Base-by-base conservation (phyloP, 2,329 filamentous ascomycete species). In the Aspergillus sclerotialis region DNA sequence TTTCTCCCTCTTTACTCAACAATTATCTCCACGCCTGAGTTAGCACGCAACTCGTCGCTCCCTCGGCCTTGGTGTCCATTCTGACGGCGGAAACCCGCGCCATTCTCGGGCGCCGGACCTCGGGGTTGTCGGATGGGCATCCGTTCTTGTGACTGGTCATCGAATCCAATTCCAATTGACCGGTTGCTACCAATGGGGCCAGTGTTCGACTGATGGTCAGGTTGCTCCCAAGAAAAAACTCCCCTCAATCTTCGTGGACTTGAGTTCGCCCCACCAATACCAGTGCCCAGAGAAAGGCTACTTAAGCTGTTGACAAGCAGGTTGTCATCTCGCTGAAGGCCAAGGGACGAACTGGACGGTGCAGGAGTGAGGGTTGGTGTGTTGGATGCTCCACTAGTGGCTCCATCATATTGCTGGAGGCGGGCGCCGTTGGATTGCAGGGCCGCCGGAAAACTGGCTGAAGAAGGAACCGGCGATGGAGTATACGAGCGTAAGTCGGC, bases 401-500 rank as follows among this genome's bases (percentile, higher is more conserved):
- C 60, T 43, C 69, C 69, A 46, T 80, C 74, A 38, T 77, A 75
- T 29, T 56, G 53, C 41, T 75, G 73, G 44, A 80, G 74, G 35
- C 78, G 73, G 29, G 75, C 67, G 35, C 79, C 75, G 47, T 80
- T 80, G 43, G 74, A 72, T 51, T 71, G 70, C 32, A 86, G 68
- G 40, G 73, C 76, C 44, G 78, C 77, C 36, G 86, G 80, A 57
- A 93, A 94, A 68, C 87, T 93, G 5, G 86, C 86, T 12, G 86
- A 87, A 9, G 92, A 94, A 6, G 82, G 82, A 3, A 85, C 90
- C 5, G 92, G 90, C 49, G 90, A 96, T 8, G 90, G 90, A 11
- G 89, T 95, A 65, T 93, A 94, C 1, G 89, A 94, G 45, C 90
- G 84, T 44, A 98, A 69, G 57, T 98, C 92, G 23, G 90, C 92